phyloP scores from a whole-genome alignment of 495 filamentous ascomycete genomes.

The Tuber brumale region DNA sequence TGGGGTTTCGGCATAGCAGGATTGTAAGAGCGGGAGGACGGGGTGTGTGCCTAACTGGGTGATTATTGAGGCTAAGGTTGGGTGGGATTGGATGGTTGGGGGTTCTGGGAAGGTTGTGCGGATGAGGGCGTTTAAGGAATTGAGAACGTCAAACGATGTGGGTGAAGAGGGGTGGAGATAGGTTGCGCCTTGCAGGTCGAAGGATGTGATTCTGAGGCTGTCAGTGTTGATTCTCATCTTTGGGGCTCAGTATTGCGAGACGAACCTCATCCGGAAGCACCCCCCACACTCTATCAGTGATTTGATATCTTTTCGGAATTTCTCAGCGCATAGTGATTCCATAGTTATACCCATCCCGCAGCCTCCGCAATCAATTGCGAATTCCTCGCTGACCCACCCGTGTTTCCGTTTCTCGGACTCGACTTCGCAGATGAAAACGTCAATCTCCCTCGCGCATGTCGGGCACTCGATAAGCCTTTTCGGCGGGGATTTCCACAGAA shows the following conservation, averaged over 20 bases:
- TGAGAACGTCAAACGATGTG: slow-evolving; percentile 18
- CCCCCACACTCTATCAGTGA: slow-evolving; percentile 11
- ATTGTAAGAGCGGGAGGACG: slow-evolving; percentile 11
- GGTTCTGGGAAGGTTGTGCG: slow-evolving; percentile 12
- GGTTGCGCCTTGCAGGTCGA: slow-evolving; percentile 10
- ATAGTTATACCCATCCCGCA: slow-evolving; percentile 13
- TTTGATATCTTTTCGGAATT: slow-evolving; percentile 17
- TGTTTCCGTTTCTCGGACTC: slow-evolving; percentile 18
- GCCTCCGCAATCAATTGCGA: slow-evolving; percentile 6
- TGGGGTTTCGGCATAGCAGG: slow-evolving; percentile 48
- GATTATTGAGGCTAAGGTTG: not conserved
- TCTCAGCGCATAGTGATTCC: slow-evolving; percentile 14
- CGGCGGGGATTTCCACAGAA: slow-evolving; percentile 28
- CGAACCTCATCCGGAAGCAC: slow-evolving; percentile 22
- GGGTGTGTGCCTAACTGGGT: slow-evolving; percentile 5
- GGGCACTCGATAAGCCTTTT: slow-evolving; percentile 25
- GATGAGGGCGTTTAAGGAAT: slow-evolving; percentile 25
- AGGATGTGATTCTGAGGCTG: slow-evolving; percentile 19
- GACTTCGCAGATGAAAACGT: slow-evolving; percentile 21
- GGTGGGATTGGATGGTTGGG: not conserved
- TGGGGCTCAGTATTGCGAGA: not conserved
- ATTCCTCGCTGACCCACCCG: slow-evolving; percentile 25
- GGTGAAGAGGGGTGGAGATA: slow-evolving; percentile 3
- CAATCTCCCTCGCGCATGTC: slow-evolving; percentile 14
- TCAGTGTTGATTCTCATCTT: not conserved